Conservation (phyloP, 2,329 filamentous ascomycete genomes). For the Xylaria sp. region DNA sequence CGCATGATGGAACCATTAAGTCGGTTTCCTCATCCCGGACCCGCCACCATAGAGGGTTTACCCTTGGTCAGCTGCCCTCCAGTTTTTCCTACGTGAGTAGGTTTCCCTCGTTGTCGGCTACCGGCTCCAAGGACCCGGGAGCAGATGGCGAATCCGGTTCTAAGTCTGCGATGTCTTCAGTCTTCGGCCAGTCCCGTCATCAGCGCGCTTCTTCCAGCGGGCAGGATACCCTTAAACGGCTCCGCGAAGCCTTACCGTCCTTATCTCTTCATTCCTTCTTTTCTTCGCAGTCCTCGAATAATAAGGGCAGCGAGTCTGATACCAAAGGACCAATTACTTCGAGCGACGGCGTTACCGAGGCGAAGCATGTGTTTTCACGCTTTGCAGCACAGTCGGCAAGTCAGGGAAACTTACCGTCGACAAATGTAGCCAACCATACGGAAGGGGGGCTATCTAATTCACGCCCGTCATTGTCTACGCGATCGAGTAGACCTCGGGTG, state of each 20-base stretch:
- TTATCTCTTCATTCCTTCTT: slow-evolving; percentile 46
- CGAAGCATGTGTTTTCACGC: slow-evolving; percentile 16
- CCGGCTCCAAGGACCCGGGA: slow-evolving; percentile 37
- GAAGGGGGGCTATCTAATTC: slow-evolving; percentile 15
- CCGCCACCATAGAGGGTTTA: slow-evolving; percentile 28
- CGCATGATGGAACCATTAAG: not conserved
- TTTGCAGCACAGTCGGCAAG: slow-evolving; percentile 1
- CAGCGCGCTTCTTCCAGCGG: slow-evolving; percentile 51
- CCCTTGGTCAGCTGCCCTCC: slow-evolving; percentile 27
- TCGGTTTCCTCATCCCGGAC: slow-evolving; percentile 10
- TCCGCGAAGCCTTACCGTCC: slow-evolving; percentile 54
- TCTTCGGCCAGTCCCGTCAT: slow-evolving; percentile 44
- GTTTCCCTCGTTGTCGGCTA: slow-evolving; percentile 37
- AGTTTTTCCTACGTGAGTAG: slow-evolving; percentile 17
- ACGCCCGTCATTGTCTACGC: slow-evolving; percentile 22
- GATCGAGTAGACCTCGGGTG: slow-evolving; percentile 28
- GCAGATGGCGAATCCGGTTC: slow-evolving; percentile 30
- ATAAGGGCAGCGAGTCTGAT: slow-evolving; percentile 25
- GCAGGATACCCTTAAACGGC: slow-evolving; percentile 51
- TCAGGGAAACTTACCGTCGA: slow-evolving; percentile 12
- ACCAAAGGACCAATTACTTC: slow-evolving; percentile 22
- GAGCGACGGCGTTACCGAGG: slow-evolving; percentile 18
- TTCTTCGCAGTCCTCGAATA: slow-evolving; percentile 32
- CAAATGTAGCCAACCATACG: slow-evolving; percentile 6
- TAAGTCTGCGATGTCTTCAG: slow-evolving; percentile 39